phyloP scores from a whole-genome alignment of 2,329 filamentous ascomycete genomes.

The Tolypocladium endophyticum region DNA sequence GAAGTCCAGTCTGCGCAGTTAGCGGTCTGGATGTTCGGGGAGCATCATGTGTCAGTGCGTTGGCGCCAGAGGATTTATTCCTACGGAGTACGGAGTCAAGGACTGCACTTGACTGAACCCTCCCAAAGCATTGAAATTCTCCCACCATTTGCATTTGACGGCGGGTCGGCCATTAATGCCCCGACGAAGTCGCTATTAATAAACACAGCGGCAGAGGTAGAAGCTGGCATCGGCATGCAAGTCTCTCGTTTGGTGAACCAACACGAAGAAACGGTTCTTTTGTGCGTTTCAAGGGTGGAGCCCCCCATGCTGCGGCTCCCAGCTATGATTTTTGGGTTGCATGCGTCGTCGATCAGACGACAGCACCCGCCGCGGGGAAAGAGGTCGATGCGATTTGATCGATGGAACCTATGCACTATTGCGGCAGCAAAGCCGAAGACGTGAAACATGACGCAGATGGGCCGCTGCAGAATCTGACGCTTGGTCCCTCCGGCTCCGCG shows the following conservation, averaged over 20 bases:
- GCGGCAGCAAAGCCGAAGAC: neutral
- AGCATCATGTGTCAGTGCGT: neutral
- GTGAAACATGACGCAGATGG: neutral
- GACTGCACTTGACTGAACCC: neutral
- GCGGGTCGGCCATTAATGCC: neutral
- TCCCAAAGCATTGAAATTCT: neutral
- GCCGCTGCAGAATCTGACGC: neutral
- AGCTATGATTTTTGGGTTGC: neutral
- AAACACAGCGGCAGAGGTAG: neutral
- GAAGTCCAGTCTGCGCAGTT: neutral
- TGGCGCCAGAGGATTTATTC: neutral
- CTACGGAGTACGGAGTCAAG: too few relatives aligned
- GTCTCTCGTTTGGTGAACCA: neutral
- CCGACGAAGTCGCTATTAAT: neutral
- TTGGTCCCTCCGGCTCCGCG: neutral
- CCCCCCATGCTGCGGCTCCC: neutral
- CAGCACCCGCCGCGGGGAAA: neutral
- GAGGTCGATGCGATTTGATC: neutral
- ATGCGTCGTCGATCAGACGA: neutral
- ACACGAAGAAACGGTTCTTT: neutral
- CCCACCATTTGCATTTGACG: neutral
- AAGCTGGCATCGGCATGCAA: neutral
- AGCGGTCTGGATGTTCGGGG: neutral
- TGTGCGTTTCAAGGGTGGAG: neutral
- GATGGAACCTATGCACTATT: neutral